Evolutionary conservation across 176 grass and related monocot species (phyloP), one percentile per base, ranked within the genome.

Genomic region (Hordeum marinum): DNA sequence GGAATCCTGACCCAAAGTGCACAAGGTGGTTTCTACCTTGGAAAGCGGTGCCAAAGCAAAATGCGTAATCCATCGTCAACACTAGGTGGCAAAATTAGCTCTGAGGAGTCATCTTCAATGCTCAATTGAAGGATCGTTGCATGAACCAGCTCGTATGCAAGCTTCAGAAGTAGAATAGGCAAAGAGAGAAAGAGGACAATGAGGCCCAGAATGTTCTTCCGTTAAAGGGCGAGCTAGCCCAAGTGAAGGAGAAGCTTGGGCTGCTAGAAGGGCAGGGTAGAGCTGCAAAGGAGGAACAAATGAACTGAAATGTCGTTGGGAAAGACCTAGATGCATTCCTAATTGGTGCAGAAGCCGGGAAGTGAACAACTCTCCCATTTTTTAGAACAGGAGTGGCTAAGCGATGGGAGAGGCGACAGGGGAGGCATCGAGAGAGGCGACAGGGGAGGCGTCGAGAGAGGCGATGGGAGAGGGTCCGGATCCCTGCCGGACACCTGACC

Each of bases 1-100:
- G 92, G 35, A 98, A 91, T 68, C 95, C 95, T 14, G 93, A 98
- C 36, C 92, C 89, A 29, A 94, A 86, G 73, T 91, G 80, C 93
- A 98, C 88, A 98, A 98, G 76, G 95, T 90, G 14, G 83, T 98
- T 77, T 93, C 95, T 26, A 95, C 95, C 3, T 72, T 98, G 42
- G 95, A 98, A 41, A 93, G 93, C 55, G 91, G 95, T 62, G 95
- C 95, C 66, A 98, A 98, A 88, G 95, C 95, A 26, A 98, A 98
- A 34, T 98, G 95, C 74, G 93, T 98, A 35, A 86, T 98, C 36
- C 90, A 91, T 34, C 71, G 0, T 58, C 91, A 21, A 95, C 90
- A 63, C 91, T 89, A 6, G 91, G 87, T 77, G 89, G 89, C 6
- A 93, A 90, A 77, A 58, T 88, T 75, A 89, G 61, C 54, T 84